Evolutionary conservation across 176 grass and related monocot genomes (phyloP).

Genomic region (Guadua angustifolia): DNA sequence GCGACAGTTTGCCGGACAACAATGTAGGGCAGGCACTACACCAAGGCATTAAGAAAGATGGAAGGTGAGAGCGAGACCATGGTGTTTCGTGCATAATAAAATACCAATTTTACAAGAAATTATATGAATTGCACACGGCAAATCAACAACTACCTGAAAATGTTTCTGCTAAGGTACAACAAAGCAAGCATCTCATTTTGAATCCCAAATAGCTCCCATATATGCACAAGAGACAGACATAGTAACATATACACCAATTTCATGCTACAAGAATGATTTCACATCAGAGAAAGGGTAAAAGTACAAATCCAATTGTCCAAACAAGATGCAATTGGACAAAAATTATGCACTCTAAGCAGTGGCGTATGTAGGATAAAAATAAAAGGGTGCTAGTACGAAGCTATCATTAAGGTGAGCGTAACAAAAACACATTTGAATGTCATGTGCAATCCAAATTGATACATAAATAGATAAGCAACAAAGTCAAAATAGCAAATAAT

Average conservation of each 20-base stretch:
- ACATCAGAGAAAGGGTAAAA: neutral
- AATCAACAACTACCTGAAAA: neutral
- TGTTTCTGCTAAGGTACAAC: neutral
- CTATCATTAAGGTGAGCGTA: no score
- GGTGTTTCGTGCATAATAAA: no score
- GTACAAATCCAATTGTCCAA: neutral
- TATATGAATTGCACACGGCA: neutral
- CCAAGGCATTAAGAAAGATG: neutral
- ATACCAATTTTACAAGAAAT: no score
- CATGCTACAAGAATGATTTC: neutral
- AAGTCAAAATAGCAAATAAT: no score
- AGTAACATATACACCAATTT: neutral
- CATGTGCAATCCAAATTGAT: no score
- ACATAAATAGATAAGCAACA: no score
- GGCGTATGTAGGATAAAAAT: no score
- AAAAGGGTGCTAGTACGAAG: no score
- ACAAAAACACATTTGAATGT: no score
- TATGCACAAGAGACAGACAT: neutral
- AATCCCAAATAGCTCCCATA: neutral
- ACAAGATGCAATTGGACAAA: neutral
- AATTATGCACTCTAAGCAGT: no score
- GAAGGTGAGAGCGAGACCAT: neutral
- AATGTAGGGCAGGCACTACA: neutral
- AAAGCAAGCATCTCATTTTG: no score
- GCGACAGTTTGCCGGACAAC: no score